A percentile compares a stretch with the other conserved stretches of the same genome.
Evolutionary conservation across 495 filamentous ascomycete species (phyloP).

Genomic region (Aspergillus ellipticus): DNA sequence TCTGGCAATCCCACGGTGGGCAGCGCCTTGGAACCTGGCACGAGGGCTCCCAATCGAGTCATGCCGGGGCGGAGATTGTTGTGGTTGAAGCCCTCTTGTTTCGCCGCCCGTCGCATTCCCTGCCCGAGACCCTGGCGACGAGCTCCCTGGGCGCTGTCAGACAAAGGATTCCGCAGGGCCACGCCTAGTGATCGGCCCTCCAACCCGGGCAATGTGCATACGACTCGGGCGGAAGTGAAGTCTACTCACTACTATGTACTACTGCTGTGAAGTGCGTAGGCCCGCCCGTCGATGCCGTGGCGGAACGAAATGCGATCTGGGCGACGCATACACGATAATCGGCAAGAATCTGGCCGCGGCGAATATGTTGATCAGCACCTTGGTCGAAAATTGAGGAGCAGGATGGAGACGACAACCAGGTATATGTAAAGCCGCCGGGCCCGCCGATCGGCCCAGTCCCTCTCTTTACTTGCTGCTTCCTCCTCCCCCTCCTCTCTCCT

Average conservation of each 20-base stretch:
- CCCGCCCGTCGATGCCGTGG: neutral
- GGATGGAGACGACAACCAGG: neutral
- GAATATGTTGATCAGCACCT: slow-evolving; percentile 14
- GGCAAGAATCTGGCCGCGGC: slow-evolving; percentile 9
- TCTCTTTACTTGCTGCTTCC: slow-evolving; percentile 7
- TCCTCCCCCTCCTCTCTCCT: slow-evolving; percentile 6
- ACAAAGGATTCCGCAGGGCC: neutral
- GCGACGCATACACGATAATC: neutral
- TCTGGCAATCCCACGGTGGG: neutral
- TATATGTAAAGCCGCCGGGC: slow-evolving; percentile 7
- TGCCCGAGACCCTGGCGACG: neutral
- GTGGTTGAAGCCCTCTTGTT: neutral
- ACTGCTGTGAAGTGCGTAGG: too few species aligned
- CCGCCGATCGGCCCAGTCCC: neutral
- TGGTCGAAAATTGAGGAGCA: neutral
- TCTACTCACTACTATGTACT: too few species aligned
- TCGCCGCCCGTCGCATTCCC: too few species aligned
- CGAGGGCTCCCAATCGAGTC: neutral
- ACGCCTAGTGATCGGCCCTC: neutral
- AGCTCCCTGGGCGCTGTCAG: neutral
- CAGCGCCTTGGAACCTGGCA: neutral
- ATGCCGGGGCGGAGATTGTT: neutral
- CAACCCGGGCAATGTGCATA: too few species aligned
- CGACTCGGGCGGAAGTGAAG: too few species aligned
- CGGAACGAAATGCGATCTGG: neutral